Percentiles rank a stretch among this genome's conserved stretches.
phyloP scores from a whole-genome alignment of 2,329 filamentous ascomycete species.

The Periconia sp. region DNA sequence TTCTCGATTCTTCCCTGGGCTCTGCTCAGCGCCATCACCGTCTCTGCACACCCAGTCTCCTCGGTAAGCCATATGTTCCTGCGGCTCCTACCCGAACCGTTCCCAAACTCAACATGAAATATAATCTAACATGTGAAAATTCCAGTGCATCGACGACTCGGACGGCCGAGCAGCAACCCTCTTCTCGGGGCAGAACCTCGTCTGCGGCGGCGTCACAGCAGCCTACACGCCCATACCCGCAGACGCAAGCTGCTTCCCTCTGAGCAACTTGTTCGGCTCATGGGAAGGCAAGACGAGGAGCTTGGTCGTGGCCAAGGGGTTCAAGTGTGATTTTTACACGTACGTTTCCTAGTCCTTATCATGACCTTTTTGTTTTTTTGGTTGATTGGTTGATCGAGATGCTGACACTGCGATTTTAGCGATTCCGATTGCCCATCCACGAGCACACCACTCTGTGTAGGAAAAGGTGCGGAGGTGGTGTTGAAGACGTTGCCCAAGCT shows the following conservation, averaged over 20 bases:
- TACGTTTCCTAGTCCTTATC: too few relatives aligned
- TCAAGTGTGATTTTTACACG: slow-evolving; percentile 26
- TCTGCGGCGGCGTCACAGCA: slow-evolving; percentile 9
- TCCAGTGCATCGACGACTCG: background rate
- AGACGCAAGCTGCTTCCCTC: slow-evolving; percentile 18
- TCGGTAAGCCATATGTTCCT: too few relatives aligned
- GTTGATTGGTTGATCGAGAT: background rate
- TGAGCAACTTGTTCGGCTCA: slow-evolving; percentile 24
- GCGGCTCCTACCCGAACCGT: background rate
- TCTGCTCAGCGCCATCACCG: slow-evolving; percentile 16
- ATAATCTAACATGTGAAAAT: too few relatives aligned
- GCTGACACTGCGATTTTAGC: background rate
- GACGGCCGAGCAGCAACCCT: slow-evolving; percentile 13
- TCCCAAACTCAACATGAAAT: too few relatives aligned
- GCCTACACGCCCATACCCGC: slow-evolving; percentile 15
- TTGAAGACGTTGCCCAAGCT: slow-evolving; percentile 6
- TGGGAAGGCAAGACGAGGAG: slow-evolving; percentile 23
- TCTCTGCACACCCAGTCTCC: slow-evolving; percentile 13
- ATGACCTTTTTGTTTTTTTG: background rate
- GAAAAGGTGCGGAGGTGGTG: slow-evolving; percentile 2
- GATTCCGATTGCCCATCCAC: slow-evolving; percentile 6
- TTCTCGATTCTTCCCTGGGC: slow-evolving; percentile 12
- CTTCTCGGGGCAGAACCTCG: slow-evolving; percentile 19
- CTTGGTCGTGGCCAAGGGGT: slow-evolving; percentile 18
- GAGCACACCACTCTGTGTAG: slow-evolving; percentile 6